Base-by-base conservation (phyloP, 164 flowering plant species). In the grape (Vitis vinifera) region DNA sequence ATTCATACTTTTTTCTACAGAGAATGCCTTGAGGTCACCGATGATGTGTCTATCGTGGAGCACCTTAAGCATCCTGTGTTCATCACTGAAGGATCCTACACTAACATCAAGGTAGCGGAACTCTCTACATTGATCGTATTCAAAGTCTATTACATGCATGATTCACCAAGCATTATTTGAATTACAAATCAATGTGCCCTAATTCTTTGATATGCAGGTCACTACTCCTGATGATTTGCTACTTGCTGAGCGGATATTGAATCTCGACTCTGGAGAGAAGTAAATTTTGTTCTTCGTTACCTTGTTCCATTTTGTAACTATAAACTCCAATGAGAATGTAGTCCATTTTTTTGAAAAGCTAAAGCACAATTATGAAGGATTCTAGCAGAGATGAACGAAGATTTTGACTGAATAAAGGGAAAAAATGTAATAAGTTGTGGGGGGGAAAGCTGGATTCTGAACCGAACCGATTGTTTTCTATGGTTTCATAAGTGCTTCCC, bases 31-130 rank as follows among this genome's bases (percentile, higher is more conserved):
- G 97, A 90, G 81, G 97, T 92, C 11, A 92, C 97, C 4, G 95
- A 92, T 69, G 95, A 90, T 70, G 97, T 92, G 11, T 92, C 97
- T 17, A 90, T 92, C 7, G 93, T 90, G 73, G 95, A 92, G 82
- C 89, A 89, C 81, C 89, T 92, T 17, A 79, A 80, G 67, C 94
- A 87, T 77, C 97, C 95, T 0, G 95, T 90, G 9, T 89, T 80
- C 79, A 86, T 92, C 68, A 90, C 94, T 9, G 88, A 92, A 76
- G 97, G 97, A 75, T 89, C 92, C 66, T 90, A 90, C 74, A 89
- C 94, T 68, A 92, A 92, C 82, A 89, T 92, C 63, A 92, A 92
- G 93, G 97, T 90, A 83, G 6, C 17, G 44, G 14, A 55, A 55
- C 13, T 55, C 44, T 6, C 16, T 55, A 53, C 55, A 14, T 5